Conservation (phyloP, 192 early-diverging fungal genomes). For the Podila verticillata region DNA sequence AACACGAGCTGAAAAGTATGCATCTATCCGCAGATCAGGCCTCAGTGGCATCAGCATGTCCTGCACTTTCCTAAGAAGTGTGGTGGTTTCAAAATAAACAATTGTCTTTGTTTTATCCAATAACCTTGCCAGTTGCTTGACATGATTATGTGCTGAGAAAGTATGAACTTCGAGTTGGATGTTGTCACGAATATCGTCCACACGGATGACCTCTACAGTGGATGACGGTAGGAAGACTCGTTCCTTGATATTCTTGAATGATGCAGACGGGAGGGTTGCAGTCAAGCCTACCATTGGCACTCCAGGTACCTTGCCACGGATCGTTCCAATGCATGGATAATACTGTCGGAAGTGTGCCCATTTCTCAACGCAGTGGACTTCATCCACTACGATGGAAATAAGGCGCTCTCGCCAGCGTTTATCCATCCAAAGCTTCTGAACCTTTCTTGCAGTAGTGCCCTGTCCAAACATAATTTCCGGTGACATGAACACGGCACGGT, state of each 20-base stretch:
- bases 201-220: not conserved
- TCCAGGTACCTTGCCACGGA: constrained; percentile 9
- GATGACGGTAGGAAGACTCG: not conserved
- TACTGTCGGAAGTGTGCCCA: constrained; percentile 4
- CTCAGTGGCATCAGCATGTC: not conserved
- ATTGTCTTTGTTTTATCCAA: constrained; percentile 12
- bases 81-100: constrained; percentile 11
- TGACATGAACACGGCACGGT: constrained; percentile 13
- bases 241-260: not conserved
- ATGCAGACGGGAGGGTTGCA: not conserved
- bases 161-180: constrained; percentile 11
- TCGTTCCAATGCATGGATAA: constrained; percentile 2
- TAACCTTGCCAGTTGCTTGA: not conserved
- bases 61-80: not conserved
- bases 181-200: not conserved
- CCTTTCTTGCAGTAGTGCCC: not conserved
- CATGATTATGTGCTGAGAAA: not conserved
- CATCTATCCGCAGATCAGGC: not conserved
- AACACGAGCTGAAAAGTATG: not conserved
- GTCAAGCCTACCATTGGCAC: constrained; percentile 9
- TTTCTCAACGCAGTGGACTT: constrained; percentile 18
- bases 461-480: constrained; percentile 12
- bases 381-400: constrained; percentile 11
- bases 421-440: not conserved
- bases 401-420: not conserved